Conservation (phyloP, 2,329 filamentous ascomycete species). For the Aspergillus alliaceus region DNA sequence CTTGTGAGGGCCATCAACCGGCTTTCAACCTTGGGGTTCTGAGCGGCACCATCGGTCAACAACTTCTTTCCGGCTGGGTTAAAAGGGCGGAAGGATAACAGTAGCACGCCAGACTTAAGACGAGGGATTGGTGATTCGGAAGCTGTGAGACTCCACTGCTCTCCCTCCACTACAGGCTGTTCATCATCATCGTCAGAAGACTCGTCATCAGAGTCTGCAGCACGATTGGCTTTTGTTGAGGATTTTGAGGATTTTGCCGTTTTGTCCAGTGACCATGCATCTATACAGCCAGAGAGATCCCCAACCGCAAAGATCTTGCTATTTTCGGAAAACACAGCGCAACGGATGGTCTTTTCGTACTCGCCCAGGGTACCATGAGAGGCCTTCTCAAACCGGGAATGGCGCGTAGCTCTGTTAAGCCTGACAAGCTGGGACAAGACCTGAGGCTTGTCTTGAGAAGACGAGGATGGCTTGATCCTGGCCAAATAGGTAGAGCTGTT, state of each 20-base stretch:
- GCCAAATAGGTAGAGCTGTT: constrained; percentile 60
- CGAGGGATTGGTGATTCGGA: constrained; percentile 68
- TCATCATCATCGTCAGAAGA: constrained; percentile 53
- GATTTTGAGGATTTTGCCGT: constrained; percentile 32
- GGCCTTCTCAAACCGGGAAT: constrained; percentile 44
- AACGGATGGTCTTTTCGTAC: constrained; percentile 75
- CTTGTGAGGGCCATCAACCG: constrained; percentile 63
- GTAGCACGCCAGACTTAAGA: constrained; percentile 63
- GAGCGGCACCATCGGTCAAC: constrained; percentile 46
- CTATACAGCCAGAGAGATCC: constrained; percentile 81
- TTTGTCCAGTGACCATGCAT: constrained; percentile 76
- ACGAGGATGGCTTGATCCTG: constrained; percentile 44
- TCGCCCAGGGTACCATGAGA: constrained; percentile 67
- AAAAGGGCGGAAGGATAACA: constrained; percentile 66
- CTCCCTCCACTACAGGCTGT: constrained; percentile 53
- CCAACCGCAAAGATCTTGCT: constrained; percentile 75
- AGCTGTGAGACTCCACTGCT: constrained; percentile 76
- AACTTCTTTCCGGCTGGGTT: constrained; percentile 22
- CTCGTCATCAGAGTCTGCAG: constrained; percentile 49
- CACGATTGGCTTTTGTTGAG: constrained; percentile 40
- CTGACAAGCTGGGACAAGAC: constrained; percentile 46
- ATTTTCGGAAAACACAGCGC: constrained; percentile 75
- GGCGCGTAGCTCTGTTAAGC: constrained; percentile 38
- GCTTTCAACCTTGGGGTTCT: constrained; percentile 47
- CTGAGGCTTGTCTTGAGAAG: constrained; percentile 44